Evolutionary conservation across 495 filamentous ascomycete species (phyloP), one percentile per base, ranked within the genome.

Genomic region (Lineolata rhizophorae): DNA sequence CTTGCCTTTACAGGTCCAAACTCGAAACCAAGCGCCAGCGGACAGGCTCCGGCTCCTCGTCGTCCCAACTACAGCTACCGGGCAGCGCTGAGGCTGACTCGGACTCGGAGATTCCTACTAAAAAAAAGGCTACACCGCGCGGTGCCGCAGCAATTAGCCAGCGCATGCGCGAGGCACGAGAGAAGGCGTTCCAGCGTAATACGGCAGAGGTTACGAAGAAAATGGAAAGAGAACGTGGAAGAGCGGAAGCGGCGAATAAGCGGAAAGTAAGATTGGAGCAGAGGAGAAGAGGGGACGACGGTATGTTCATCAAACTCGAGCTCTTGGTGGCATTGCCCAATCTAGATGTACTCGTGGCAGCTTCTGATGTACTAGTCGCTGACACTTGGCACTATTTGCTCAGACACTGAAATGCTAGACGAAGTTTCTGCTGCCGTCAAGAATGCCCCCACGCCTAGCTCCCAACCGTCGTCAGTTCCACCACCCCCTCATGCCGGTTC

Each of bases 181-280:
- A 87, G 51, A 44, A 62, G 38, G 70, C 85, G 41, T 61, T 59
- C 28, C 79, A 84, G 44, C 49, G 62, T 27, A 70, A 71, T 12
- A 80, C 87, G 39, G 65, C 67, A 12, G 66, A 63, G 14, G 70
- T 62, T 36, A 73, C 76, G 42, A 59, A 79, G 31, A 85, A 84
- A 53, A 73, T 67, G 15, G 64, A 76, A 27, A 61, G 70, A 15
- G 80, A 78, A 33, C 60, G 72, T 35, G 64, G 77, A 30, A 65
- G 74, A 52, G n/a, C n/a, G 12, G 81, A 90, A 39, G 65, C 67
- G n/a, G 66, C 64, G 14, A 70, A 63, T 36, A 73, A 76, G 42
- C 60, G 80, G 31, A 85, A 84, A 53, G 74, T 67, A 16, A 64
- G 77, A 27, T 61, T 70, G 16, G 80, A 78, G 33, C 60, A 71